Evolutionary conservation across 257 asterid species (phyloP).

Genomic region (Nicotiana undulata): DNA sequence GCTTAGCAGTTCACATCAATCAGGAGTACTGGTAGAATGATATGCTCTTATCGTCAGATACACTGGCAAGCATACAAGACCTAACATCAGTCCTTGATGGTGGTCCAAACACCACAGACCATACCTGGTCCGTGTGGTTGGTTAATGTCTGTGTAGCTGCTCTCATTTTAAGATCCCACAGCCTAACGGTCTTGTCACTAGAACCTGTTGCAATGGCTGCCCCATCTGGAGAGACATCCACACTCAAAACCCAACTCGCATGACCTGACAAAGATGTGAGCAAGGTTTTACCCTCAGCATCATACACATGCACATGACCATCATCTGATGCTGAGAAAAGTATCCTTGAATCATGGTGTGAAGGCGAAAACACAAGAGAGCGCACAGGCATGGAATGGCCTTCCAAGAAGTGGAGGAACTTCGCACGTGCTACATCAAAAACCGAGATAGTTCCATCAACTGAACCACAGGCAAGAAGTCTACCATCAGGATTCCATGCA

Average conservation of each 20-base stretch:
- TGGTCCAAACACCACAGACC: constrained; percentile 92
- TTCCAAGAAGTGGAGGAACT: constrained; percentile 85
- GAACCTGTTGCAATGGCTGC: constrained; percentile 86
- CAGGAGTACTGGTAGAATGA: constrained; percentile 71
- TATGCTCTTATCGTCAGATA: constrained; percentile 78
- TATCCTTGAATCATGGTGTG: constrained; percentile 67
- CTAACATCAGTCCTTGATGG: constrained; percentile 47
- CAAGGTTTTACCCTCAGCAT: constrained; percentile 72
- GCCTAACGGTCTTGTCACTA: constrained; percentile 71
- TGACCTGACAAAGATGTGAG: constrained; percentile 78
- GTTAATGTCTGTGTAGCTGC: constrained; percentile 79
- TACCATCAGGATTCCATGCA: constrained; percentile 92
- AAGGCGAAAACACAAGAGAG: constrained; percentile 80
- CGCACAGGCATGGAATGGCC: constrained; percentile 96
- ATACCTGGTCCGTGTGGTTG: constrained; percentile 80
- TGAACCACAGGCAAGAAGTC: constrained; percentile 74
- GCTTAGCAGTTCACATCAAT: neutral
- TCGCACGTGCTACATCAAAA: constrained; percentile 66
- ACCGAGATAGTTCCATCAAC: constrained; percentile 96
- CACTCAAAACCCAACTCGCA: constrained; percentile 86
- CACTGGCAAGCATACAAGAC: constrained; percentile 81
- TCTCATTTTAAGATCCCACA: constrained; percentile 97
- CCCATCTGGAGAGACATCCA: constrained; percentile 87
- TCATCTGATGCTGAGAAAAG: constrained; percentile 94
- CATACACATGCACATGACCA: constrained; percentile 78